Percentiles rank a stretch among this genome's conserved stretches.
Evolutionary conservation across 306 rosid genomes (phyloP).

Genomic region (Gleditsia sinensis): DNA sequence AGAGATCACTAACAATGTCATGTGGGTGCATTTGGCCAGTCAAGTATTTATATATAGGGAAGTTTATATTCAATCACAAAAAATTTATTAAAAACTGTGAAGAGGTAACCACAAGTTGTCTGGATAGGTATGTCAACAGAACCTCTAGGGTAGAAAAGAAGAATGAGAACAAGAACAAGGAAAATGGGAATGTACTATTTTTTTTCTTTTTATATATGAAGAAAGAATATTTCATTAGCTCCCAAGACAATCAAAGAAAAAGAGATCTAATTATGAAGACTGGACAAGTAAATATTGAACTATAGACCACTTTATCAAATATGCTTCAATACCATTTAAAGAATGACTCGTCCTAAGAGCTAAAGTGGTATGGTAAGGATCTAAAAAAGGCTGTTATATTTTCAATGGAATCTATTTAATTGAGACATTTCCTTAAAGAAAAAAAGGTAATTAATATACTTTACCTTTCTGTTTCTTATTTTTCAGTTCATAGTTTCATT

Average conservation of each 20-base stretch:
- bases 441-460: background rate
- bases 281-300: background rate
- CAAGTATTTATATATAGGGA: background rate
- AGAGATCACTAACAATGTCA: constrained; percentile 30
- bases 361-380: background rate
- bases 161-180: background rate
- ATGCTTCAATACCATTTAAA: background rate
- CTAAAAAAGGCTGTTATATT: background rate
- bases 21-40: constrained; percentile 1
- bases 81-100: background rate
- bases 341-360: background rate
- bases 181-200: background rate
- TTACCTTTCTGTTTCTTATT: background rate
- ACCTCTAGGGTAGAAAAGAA: background rate
- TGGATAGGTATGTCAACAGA: background rate
- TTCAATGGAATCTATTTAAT: background rate
- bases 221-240: background rate
- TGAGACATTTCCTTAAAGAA: background rate
- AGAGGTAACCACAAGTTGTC: constrained; percentile 17
- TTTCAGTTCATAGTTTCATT: background rate
- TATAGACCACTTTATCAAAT: background rate
- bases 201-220: background rate
- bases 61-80: constrained; percentile 2
- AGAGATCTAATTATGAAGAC: too few relatives aligned
- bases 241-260: background rate